Evolutionary conservation across 139 green algal genomes (phyloP).

Genomic region (Volvox africanus): DNA sequence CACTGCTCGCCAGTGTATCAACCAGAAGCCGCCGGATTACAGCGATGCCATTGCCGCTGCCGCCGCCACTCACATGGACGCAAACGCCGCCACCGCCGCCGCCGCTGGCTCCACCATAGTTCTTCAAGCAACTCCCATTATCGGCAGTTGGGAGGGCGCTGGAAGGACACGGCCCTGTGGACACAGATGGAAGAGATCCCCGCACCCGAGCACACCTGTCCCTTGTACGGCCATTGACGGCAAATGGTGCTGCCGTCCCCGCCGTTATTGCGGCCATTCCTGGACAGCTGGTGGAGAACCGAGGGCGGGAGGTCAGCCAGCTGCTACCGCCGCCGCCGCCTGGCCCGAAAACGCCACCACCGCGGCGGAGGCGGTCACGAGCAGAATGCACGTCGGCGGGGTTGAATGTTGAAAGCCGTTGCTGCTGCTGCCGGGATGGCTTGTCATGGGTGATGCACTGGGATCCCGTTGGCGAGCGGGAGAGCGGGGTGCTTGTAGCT

Average conservation of each 20-base stretch:
- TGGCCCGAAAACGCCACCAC: neutral
- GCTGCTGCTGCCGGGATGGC: neutral
- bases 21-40: neutral
- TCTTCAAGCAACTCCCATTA: neutral
- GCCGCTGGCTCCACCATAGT: too few species aligned
- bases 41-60: neutral
- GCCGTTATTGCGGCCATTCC: neutral
- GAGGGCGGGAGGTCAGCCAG: neutral
- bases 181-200: too few species aligned
- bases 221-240: too few species aligned
- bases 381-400: neutral
- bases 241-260: too few species aligned
- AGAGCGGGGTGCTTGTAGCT: neutral
- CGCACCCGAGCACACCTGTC: neutral
- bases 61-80: neutral
- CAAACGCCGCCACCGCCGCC: neutral
- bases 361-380: neutral
- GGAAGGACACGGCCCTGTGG: too few species aligned
- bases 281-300: constrained; percentile 1
- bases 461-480: too few species aligned
- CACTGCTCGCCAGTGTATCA: too few species aligned
- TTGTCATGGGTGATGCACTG: too few species aligned
- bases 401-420: neutral
- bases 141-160: neutral
- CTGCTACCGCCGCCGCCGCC: neutral